Percentiles rank a stretch among this genome's conserved stretches.
Evolutionary conservation across 148 eudicot species (phyloP).

Genomic region (Linanthus parryae): DNA sequence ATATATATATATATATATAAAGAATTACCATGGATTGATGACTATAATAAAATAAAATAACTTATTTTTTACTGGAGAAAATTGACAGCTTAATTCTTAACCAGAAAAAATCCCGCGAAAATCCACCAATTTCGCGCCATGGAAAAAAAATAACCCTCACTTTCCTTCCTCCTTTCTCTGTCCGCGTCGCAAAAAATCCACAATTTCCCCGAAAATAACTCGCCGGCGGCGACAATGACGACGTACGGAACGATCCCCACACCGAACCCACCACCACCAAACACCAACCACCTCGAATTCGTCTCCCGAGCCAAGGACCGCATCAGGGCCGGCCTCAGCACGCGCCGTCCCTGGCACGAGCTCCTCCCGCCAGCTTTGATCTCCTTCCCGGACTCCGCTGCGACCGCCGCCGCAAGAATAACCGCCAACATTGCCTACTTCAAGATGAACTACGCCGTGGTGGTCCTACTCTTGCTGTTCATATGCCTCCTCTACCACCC

Average conservation of each 20-base stretch:
- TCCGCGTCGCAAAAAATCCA: too few species aligned
- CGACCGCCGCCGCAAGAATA: slow-evolving; percentile 20
- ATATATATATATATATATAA: too few species aligned
- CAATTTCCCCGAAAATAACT: too few species aligned
- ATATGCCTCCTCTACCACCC: slow-evolving; percentile 54
- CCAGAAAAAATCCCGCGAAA: too few species aligned
- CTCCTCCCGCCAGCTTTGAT: slow-evolving; percentile 21
- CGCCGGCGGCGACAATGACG: slow-evolving; percentile 29
- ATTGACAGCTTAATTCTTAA: too few species aligned
- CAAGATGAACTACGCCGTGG: slow-evolving; percentile 45
- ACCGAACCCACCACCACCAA: slow-evolving; percentile 19
- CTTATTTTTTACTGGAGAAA: too few species aligned
- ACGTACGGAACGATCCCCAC: slow-evolving; percentile 52
- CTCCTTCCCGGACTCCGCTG: slow-evolving; percentile 27
- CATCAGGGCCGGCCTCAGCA: slow-evolving; percentile 23
- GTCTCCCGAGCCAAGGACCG: slow-evolving; percentile 30
- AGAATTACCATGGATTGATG: too few species aligned
- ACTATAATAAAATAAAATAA: too few species aligned
- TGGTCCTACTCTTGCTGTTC: slow-evolving; percentile 35
- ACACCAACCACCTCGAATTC: slow-evolving; percentile 18
- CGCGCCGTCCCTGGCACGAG: slow-evolving; percentile 45
- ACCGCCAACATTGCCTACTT: slow-evolving; percentile 36
- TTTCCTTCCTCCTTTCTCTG: too few species aligned
- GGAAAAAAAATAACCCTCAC: too few species aligned
- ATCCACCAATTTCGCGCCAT: too few species aligned